Conservation (phyloP, 768 basidiomycete species). For the Coprinellus micaceus region DNA sequence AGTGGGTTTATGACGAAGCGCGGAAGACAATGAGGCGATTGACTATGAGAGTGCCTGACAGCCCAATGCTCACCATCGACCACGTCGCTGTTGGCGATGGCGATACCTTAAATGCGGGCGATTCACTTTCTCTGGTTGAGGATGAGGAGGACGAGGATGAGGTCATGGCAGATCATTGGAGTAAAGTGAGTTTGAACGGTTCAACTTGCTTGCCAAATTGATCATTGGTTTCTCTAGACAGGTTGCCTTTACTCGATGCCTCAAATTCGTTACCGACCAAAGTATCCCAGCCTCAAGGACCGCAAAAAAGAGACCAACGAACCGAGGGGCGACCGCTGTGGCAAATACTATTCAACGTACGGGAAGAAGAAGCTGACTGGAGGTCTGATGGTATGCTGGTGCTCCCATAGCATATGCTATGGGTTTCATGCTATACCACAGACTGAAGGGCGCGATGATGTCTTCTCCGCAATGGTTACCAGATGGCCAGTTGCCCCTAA, state of each 20-base stretch:
- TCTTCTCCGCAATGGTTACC: slow-evolving; percentile 33
- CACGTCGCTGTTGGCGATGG: too few species aligned
- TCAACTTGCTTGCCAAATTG: background rate
- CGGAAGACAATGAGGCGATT: too few species aligned
- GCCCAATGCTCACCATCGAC: too few species aligned
- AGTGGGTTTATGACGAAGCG: too few species aligned
- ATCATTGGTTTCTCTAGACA: background rate
- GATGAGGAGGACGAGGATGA: too few species aligned
- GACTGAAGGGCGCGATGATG: slow-evolving; percentile 34
- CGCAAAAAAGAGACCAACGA: background rate
- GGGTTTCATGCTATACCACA: slow-evolving; percentile 33
- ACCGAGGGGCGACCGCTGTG: background rate
- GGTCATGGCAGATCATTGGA: background rate
- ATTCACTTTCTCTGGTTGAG: slow-evolving; percentile 27
- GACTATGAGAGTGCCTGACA: too few species aligned
- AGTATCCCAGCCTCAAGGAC: background rate
- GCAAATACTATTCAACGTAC: background rate
- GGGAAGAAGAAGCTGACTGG: slow-evolving; percentile 18
- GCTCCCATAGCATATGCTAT: slow-evolving; percentile 30
- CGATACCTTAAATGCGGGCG: slow-evolving; percentile 18
- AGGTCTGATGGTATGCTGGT: slow-evolving; percentile 31
- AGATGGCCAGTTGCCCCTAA: slow-evolving; percentile 19
- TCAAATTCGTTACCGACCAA: background rate
- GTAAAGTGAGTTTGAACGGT: background rate
- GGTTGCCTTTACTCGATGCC: slow-evolving; percentile 6